Conservation (phyloP, 1,139 yeast genomes). For the Geotrichum histeridarum region DNA sequence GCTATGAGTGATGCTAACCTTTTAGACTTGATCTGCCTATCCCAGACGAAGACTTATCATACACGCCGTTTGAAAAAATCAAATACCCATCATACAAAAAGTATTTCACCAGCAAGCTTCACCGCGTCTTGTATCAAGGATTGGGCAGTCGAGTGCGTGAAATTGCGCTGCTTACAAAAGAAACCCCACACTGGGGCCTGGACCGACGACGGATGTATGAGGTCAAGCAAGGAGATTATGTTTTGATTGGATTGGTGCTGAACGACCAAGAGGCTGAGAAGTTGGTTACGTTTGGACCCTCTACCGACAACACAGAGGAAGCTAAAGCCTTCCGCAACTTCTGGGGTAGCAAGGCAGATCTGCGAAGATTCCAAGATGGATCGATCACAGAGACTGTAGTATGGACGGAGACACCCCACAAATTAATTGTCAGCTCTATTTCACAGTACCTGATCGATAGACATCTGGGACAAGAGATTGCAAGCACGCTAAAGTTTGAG, state of each 20-base stretch:
- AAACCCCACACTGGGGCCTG: conserved; percentile 40
- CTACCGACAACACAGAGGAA: conserved; percentile 48
- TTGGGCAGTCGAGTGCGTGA: conserved; percentile 55
- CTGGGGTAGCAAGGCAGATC: conserved; percentile 84
- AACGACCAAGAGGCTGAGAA: conserved; percentile 73
- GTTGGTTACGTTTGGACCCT: conserved; percentile 80
- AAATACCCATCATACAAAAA: conserved; percentile 67
- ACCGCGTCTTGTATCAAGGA: conserved; percentile 56
- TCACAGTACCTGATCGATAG: conserved; percentile 56
- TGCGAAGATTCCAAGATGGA: conserved; percentile 85
- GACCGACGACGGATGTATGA: conserved; percentile 49
- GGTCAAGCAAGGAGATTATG: conserved; percentile 32
- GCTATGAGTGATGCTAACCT: neutral
- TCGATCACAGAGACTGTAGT: conserved; percentile 82
- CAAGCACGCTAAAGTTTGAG: conserved; percentile 22
- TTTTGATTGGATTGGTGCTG: conserved; percentile 57
- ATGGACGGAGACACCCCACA: conserved; percentile 57
- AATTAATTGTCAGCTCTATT: conserved; percentile 63
- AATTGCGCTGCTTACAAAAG: conserved; percentile 21
- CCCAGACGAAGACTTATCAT: conserved; percentile 36
- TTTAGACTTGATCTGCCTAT: conserved; percentile 23
- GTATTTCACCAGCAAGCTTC: conserved; percentile 56
- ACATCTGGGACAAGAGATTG: conserved; percentile 49
- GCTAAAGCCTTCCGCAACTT: conserved; percentile 60
- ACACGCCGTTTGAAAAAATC: conserved; percentile 70